phyloP scores from a whole-genome alignment of 2,329 filamentous ascomycete genomes.

The Pseudogymnoascus sp. region DNA sequence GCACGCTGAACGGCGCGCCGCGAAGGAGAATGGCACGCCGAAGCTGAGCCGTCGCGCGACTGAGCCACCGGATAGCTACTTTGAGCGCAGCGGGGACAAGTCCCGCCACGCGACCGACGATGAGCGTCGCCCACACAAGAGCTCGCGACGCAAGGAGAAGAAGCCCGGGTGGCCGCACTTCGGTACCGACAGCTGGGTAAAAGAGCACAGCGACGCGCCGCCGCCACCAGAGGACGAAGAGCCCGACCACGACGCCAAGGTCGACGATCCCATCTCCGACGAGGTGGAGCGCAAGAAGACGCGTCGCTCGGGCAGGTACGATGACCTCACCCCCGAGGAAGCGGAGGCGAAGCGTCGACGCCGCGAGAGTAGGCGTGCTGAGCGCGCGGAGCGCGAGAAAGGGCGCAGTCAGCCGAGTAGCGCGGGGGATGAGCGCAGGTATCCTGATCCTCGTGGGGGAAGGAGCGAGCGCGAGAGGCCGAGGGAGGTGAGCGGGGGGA shows the following conservation, averaged over 20 bases:
- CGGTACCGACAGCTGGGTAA: conserved; percentile 59
- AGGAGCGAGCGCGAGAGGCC: conserved; percentile 44
- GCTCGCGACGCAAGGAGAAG: conserved; percentile 22
- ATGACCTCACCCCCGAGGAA: conserved; percentile 20
- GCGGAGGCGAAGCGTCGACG: conserved; percentile 24
- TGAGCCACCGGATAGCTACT: conserved; percentile 39
- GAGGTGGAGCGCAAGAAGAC: conserved; percentile 26
- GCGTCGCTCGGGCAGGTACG: conserved; percentile 23
- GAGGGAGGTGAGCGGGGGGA: conserved; percentile 62
- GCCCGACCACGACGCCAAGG: conserved; percentile 12
- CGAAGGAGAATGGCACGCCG: conserved; percentile 33
- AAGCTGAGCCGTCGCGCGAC: conserved; percentile 35
- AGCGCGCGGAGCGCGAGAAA: conserved; percentile 24
- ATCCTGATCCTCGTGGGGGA: conserved; percentile 23
- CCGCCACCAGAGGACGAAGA: conserved; percentile 43
- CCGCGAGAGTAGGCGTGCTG: conserved; percentile 23
- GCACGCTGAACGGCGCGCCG: conserved; percentile 44
- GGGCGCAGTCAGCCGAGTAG: conserved; percentile 23
- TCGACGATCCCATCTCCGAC: conserved; percentile 21
- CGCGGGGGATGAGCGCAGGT: conserved; percentile 24
- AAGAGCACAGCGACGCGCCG: conserved; percentile 55
- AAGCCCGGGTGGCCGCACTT: conserved; percentile 52
- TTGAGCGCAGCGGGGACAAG: conserved; percentile 38
- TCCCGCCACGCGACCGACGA: conserved; percentile 26
- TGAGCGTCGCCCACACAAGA: conserved; percentile 21